A percentile compares a stretch with the other conserved stretches of the same genome.
Conservation (phyloP, 2,329 filamentous ascomycete genomes). For the Phialocephala subalpina region DNA sequence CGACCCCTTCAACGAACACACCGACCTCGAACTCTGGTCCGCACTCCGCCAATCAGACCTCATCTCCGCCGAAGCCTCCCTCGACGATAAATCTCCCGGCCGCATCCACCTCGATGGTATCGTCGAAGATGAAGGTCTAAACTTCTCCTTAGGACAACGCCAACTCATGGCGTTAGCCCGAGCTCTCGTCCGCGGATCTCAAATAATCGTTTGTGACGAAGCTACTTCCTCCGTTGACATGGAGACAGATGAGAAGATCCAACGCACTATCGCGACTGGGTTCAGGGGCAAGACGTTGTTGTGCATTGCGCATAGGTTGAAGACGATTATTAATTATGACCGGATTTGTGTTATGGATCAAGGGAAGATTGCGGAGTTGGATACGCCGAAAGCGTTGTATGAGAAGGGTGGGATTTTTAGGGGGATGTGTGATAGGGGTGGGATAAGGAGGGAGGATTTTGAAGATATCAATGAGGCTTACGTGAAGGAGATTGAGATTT, state of each 20-base stretch:
- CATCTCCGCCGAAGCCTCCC: slow-evolving; percentile 56
- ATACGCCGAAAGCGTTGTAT: slow-evolving; percentile 78
- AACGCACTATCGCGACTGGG: slow-evolving; percentile 82
- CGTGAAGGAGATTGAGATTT: slow-evolving; percentile 1
- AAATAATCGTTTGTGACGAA: slow-evolving; percentile 97
- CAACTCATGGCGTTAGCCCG: slow-evolving; percentile 95
- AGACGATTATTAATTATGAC: slow-evolving; percentile 94
- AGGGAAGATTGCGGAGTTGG: slow-evolving; percentile 87
- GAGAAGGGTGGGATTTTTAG: slow-evolving; percentile 78
- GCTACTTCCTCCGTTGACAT: slow-evolving; percentile 94
- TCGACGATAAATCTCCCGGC: slow-evolving; percentile 48
- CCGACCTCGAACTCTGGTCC: slow-evolving; percentile 79
- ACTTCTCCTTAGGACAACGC: slow-evolving; percentile 93
- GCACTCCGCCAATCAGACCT: slow-evolving; percentile 81
- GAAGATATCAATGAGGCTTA: neutral
- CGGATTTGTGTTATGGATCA: slow-evolving; percentile 97
- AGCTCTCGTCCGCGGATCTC: slow-evolving; percentile 84
- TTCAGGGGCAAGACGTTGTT: slow-evolving; percentile 89
- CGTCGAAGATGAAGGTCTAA: slow-evolving; percentile 94
- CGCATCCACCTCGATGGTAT: slow-evolving; percentile 83
- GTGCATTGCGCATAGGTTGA: slow-evolving; percentile 90
- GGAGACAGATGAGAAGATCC: slow-evolving; percentile 96
- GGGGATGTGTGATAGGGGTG: slow-evolving; percentile 71
- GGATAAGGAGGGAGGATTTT: slow-evolving; percentile 48
- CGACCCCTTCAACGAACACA: slow-evolving; percentile 82